Conservation (phyloP, 345 rosid genomes). For the Angophora floribunda region DNA sequence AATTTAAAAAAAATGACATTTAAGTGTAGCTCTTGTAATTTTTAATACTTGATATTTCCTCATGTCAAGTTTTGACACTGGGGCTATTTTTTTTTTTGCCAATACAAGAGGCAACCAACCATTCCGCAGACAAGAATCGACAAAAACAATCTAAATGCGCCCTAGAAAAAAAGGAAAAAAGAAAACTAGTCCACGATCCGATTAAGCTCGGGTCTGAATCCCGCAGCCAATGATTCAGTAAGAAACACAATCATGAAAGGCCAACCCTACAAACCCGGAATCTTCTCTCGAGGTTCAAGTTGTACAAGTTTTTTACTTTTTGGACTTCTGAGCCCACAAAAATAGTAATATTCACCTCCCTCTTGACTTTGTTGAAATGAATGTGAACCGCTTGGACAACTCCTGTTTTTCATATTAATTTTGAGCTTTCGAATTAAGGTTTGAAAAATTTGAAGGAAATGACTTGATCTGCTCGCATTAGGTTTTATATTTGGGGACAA, state of each 20-base stretch:
- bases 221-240: neutral
- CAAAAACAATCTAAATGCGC: neutral
- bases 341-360: neutral
- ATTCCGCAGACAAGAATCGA: conserved; percentile 10
- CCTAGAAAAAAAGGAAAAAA: too few relatives aligned
- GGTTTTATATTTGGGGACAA: neutral
- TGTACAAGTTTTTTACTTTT: neutral
- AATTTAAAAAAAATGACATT: too few relatives aligned
- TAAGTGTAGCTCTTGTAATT: too few relatives aligned
- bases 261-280: neutral
- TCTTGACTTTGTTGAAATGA: neutral
- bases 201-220: neutral
- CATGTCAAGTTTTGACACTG: too few relatives aligned
- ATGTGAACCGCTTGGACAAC: too few relatives aligned
- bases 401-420: neutral
- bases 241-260: neutral
- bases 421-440: neutral
- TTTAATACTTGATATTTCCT: too few relatives aligned
- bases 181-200: neutral
- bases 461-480: neutral
- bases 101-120: neutral
- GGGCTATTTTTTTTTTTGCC: too few relatives aligned
- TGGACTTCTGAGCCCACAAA: neutral
- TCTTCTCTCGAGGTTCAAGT: neutral
- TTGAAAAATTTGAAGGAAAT: neutral